phyloP scores from a whole-genome alignment of 345 rosid genomes.

The Arabis alpina region DNA sequence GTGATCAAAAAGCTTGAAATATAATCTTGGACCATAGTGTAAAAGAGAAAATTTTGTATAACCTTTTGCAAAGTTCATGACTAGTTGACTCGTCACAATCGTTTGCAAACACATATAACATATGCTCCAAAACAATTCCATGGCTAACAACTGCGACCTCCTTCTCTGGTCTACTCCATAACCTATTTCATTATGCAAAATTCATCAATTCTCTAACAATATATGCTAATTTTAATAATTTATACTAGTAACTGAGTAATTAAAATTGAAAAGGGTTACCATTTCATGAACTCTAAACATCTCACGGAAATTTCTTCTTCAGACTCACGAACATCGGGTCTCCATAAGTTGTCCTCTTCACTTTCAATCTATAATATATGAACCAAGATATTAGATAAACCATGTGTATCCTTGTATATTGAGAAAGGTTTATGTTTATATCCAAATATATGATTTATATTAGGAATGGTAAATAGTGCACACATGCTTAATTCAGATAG shows the following conservation, averaged over 20 bases:
- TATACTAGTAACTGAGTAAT: not conserved
- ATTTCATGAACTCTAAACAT: conserved; percentile 48
- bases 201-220: not conserved
- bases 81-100: conserved; percentile 39
- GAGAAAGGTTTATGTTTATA: not conserved
- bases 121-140: conserved; percentile 47
- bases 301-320: conserved; percentile 43
- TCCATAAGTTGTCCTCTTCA: conserved; percentile 46
- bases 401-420: not conserved
- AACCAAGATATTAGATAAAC: conserved; percentile 13
- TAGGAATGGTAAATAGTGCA: too few relatives aligned
- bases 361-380: conserved; percentile 41
- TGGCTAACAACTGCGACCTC: conserved; percentile 48
- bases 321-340: conserved; percentile 43
- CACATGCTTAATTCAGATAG: too few relatives aligned
- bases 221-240: not conserved
- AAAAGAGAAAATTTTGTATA: not conserved
- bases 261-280: conserved; percentile 29
- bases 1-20: not conserved
- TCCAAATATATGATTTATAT: conserved; percentile 9
- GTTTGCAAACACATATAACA: conserved; percentile 44
- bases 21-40: not conserved
- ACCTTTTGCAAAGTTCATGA: conserved; percentile 43
- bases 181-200: conserved; percentile 20
- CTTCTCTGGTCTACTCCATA: conserved; percentile 48